Percentiles rank a stretch among this genome's conserved stretches.
Evolutionary conservation across 805 yeast species (phyloP).

Genomic region (Lipomyces sp.): DNA sequence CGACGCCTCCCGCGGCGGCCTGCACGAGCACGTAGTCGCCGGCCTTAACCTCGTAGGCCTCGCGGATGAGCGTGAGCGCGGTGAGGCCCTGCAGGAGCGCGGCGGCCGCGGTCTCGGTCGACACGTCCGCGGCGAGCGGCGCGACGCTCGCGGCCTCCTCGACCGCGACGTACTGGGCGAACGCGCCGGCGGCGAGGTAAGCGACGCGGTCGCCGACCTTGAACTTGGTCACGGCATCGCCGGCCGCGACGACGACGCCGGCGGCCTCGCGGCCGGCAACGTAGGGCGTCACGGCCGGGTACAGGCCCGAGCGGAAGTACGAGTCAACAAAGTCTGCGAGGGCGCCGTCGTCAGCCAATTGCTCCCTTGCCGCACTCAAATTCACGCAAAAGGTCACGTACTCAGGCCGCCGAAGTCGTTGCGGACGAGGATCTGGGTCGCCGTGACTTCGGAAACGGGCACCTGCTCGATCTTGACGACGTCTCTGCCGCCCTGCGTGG

Average conservation of each 20-base stretch:
- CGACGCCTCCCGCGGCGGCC: conserved; percentile 97
- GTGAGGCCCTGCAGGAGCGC: conserved; percentile 71
- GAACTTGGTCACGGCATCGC: conserved; percentile 52
- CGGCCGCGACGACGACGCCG: conserved; percentile 66
- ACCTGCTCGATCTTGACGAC: conserved; percentile 40
- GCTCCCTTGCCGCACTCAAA: too few species aligned
- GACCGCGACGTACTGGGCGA: conserved; percentile 65
- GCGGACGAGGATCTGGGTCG: conserved; percentile 63
- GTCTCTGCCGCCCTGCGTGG: conserved; percentile 21
- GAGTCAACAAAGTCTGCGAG: conserved; percentile 47
- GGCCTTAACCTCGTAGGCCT: conserved; percentile 61
- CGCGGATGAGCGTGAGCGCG: conserved; percentile 65
- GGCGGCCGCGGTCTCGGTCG: conserved; percentile 57
- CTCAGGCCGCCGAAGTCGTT: conserved; percentile 65
- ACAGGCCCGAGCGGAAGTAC: conserved; percentile 77
- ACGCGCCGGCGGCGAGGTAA: conserved; percentile 51
- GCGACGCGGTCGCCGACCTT: conserved; percentile 71
- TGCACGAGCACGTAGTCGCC: conserved; percentile 74
- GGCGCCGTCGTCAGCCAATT: not conserved
- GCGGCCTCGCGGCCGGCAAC: conserved; percentile 59
- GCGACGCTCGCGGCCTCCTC: conserved; percentile 37
- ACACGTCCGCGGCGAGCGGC: conserved; percentile 49
- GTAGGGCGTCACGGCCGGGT: conserved; percentile 59
- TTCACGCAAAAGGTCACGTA: not conserved
- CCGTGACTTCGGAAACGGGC: conserved; percentile 56